Base-by-base conservation (phyloP, 208 protist species). In the Leishmania mexicana region DNA sequence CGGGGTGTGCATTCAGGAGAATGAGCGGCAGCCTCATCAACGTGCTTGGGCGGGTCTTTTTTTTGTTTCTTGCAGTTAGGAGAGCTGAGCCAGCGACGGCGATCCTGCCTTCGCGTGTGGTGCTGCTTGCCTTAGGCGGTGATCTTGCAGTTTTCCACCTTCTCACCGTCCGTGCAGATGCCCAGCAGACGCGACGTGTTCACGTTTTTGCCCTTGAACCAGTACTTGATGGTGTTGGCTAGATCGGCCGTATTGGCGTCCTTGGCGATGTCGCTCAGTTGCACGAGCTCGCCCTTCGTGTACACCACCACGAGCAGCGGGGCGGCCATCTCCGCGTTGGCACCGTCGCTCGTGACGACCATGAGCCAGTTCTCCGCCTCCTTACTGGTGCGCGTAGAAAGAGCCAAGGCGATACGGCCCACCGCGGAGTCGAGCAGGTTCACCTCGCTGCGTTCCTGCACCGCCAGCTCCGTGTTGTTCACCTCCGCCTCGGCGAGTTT, bases 371-470 rank as follows among this genome's bases (percentile, higher is more conserved):
- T 95, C 79, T 95, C 92, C 45, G 75, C 47, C 2, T 72, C 67
- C 6, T 35, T 51, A 7, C 79, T 80, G 38, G 92, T 92, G 78
- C 92, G 92, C 49, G 82, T 57, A 31, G 74, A 76, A 1, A 92
- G 85, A 3, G 87, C 82, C 45, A 96, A 62, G 24, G 87, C 86
- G 60, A 97, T 70, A 35, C 82, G 87, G 53, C 91, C 91, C 8
- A 97, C 64, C 3, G 86, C 79, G 40, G 87, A 80, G 79, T 97
- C 94, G 47, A 97, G 81, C 53, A 96, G 83, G 78, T 94, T 94
- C 75, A 94, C 84, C 38, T 91, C 83, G 79, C 92, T 95, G 75
- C 79, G 89, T 70, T 76, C 54, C 71, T 80, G 60, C 62, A 87
- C 81, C 19, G 73, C 75, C 57, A 57, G 76, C 58, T 88, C 77